Evolutionary conservation across 495 filamentous ascomycete genomes (phyloP), one percentile per base, ranked within the genome.

Genomic region (Xylaria telfairii): DNA sequence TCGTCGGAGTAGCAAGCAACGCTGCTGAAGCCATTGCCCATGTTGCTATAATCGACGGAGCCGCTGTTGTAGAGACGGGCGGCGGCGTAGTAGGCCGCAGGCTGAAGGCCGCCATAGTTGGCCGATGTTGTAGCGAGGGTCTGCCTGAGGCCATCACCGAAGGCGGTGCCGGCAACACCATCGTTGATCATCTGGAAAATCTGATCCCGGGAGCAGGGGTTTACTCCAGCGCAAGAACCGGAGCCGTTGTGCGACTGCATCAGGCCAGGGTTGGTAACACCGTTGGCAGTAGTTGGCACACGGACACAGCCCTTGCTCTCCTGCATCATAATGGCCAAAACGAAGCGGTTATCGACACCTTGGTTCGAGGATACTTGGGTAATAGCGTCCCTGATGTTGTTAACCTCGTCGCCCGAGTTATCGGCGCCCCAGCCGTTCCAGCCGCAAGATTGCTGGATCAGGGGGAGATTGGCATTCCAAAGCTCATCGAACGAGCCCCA

Each of bases 41-140:
- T 76, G 75, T 89, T 86, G 39, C 72, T 75, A 19, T 75, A 8
- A 39, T 71, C 82, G 44, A 89, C 62, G 17, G 81, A 83, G 68
- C 88, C 88, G 37, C 87, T 88, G 82, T 90, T 90, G 78, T 89
- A 90, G 34, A 81, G 77, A 56, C 82, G 77, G 17, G 82, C 79
- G 24, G 75, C 79, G 28, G 73, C 75, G 75, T 84, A 84, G 77
- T 67, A 57, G 17, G 65, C 65, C 24, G 49, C 65, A 73, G 79
- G 24, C 65, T 75, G 61, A 68, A 57, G 42, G 73, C 75, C 32
- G 75, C 81, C 17, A 70, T 73, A 49, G 56, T 68, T 63, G 70
- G 74, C 47, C 71, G 70, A 53, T 69, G 65, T 44, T 1, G 32
- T 62, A 6, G 47, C 71, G 17, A 81, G 62, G 56, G 67, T 68